Base-by-base conservation (phyloP, 805 yeast species). In the Kuraishia ogatae region DNA sequence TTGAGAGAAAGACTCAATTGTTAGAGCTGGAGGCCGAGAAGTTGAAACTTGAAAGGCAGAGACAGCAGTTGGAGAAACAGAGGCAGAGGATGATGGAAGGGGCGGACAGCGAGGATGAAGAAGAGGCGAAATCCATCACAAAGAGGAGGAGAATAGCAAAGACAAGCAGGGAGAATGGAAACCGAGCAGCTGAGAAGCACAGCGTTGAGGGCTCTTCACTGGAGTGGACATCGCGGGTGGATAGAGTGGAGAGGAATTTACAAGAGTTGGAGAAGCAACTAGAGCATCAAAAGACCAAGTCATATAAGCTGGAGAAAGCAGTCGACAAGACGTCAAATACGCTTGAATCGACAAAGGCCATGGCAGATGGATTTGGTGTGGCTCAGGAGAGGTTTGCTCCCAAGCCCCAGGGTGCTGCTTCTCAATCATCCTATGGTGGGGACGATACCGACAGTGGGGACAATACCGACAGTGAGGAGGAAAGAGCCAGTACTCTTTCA, bases 1-100 rank as follows among this genome's bases (percentile, higher is more conserved):
- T 77, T 64, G 85, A 86, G 62, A 58, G 61, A 22, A 67, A 67
- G 50, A 53, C 62, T 20, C 62, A 59, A 47, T 55, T 60, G 50
- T 57, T 65, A 28, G 62, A 60, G 20, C 65, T 66, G 50, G 66
- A 64, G 49, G 58, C 58, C 24, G 22, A 66, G 52, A 59, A 60
- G 52, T 29, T 35, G 19, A 68, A 65, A 13, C 52, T 68, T 21
- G 68, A 66, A 23, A 54, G 58, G 13, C 63, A 66, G 51, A 58
- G 67, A 29, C 58, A 58, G n/a, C 64, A 61, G 13, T 54, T 66
- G 7, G 69, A 66, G 50, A 54, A 53, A 39, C 68, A 67, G 49
- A 66, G 61, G 51, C 61, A 64, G 51, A 58, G 20, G 59, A 56
- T 11, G 59, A 51, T 17, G 57, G 51, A 50, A 22, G 50, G 21